These are phyloP conservation scores for Aureobasidium pullulans DNA, from an alignment of 2,329 filamentous ascomycete genomes.

Conservation along the genomic window DNA sequence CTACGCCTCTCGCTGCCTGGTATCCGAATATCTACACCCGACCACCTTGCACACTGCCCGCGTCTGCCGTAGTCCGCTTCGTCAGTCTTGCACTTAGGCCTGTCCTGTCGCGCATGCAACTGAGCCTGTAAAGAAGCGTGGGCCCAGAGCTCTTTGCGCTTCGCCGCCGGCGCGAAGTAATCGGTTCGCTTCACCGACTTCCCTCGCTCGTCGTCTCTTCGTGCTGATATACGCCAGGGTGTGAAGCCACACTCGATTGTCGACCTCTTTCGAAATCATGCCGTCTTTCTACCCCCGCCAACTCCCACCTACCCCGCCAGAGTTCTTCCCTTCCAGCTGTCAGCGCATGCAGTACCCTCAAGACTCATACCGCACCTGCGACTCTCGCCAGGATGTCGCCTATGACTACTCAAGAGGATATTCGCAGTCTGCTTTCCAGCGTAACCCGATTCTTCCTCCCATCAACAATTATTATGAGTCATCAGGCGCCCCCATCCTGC, in stretches of 20 bases:
- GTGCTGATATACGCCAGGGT: constrained; percentile 18
- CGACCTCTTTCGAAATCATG: constrained; percentile 35
- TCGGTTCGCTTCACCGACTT: constrained; percentile 13
- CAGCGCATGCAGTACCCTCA: constrained; percentile 40
- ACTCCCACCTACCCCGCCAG: constrained; percentile 43
- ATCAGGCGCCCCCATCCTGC: constrained; percentile 37
- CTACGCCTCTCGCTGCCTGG: constrained; percentile 10
- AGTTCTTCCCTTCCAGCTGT: constrained; percentile 38
- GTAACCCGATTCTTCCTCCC: constrained; percentile 26
- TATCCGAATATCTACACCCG: background rate
- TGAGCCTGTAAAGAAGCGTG: constrained; percentile 14
- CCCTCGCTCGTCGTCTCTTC: background rate
- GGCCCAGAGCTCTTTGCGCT: constrained; percentile 16
- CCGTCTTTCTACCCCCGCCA: constrained; percentile 44
- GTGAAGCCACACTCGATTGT: constrained; percentile 31
- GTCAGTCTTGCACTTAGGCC: background rate
- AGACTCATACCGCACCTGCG: constrained; percentile 35
- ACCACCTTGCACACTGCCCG: background rate
- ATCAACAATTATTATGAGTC: constrained; percentile 37
- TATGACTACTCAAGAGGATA: constrained; percentile 36
- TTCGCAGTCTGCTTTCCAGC: constrained; percentile 19
- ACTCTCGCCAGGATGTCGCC: constrained; percentile 35
- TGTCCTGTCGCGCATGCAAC: constrained; percentile 15
- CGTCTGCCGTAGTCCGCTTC: background rate
- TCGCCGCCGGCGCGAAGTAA: constrained; percentile 15